Conservation (phyloP, 2,329 filamentous ascomycete species). For the Calonectria pseudoturangicola region DNA sequence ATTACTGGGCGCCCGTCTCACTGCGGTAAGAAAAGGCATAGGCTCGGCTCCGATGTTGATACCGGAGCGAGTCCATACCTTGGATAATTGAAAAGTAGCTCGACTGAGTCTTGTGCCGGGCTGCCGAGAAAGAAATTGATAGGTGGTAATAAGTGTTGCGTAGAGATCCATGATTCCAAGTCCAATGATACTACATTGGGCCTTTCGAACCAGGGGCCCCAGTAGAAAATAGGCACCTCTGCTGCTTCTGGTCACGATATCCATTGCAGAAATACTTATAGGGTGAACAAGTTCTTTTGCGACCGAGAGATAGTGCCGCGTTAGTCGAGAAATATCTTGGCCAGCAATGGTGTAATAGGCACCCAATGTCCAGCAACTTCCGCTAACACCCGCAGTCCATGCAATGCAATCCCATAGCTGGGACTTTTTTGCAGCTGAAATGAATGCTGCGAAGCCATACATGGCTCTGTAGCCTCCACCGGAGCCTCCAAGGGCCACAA, state of each 20-base stretch:
- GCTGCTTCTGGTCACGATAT: slow-evolving; percentile 43
- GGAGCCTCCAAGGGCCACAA: slow-evolving; percentile 48
- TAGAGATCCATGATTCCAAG: slow-evolving; percentile 52
- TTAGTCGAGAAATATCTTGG: slow-evolving; percentile 39
- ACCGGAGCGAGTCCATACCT: slow-evolving; percentile 44
- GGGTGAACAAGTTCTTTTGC: slow-evolving; percentile 49
- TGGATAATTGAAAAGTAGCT: slow-evolving; percentile 50
- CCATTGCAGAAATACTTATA: slow-evolving; percentile 44
- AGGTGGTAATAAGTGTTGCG: slow-evolving; percentile 46
- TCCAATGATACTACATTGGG: slow-evolving; percentile 50
- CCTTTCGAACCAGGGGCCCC: slow-evolving; percentile 47
- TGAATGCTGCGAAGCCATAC: slow-evolving; percentile 51
- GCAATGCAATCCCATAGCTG: slow-evolving; percentile 49
- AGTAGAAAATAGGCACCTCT: slow-evolving; percentile 49
- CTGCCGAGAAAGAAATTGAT: slow-evolving; percentile 44
- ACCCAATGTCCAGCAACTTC: slow-evolving; percentile 51
- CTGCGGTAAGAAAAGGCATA: slow-evolving; percentile 49
- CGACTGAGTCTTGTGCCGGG: slow-evolving; percentile 43
- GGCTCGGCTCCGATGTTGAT: slow-evolving; percentile 43
- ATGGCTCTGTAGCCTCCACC: slow-evolving; percentile 52
- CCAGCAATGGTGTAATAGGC: slow-evolving; percentile 52
- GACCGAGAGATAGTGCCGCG: slow-evolving; percentile 45
- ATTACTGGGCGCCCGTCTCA: slow-evolving; percentile 45
- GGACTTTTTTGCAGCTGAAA: slow-evolving; percentile 40
- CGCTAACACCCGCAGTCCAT: slow-evolving; percentile 50